Evolutionary conservation across 2,329 filamentous ascomycete genomes (phyloP).

Genomic region (Calonectria ilicicola): DNA sequence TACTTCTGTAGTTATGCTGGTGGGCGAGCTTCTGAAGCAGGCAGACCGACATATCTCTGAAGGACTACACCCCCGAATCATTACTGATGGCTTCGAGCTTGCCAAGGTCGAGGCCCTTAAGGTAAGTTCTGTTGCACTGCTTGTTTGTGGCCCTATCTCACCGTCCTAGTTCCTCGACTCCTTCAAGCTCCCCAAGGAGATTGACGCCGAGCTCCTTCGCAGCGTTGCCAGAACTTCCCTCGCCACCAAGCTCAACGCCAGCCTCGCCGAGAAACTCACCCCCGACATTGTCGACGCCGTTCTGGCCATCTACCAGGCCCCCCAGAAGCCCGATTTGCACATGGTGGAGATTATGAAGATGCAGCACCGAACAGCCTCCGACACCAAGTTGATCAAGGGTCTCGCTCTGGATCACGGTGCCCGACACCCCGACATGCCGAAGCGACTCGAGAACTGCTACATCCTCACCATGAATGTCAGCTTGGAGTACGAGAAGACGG

Average conservation of each 20-base stretch:
- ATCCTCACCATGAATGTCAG: constrained; percentile 97
- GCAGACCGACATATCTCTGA: constrained; percentile 96
- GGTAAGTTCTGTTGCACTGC: constrained; percentile 56
- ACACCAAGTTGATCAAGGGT: constrained; percentile 95
- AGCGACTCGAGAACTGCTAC: constrained; percentile 93
- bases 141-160: constrained; percentile 8
- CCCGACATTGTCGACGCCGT: constrained; percentile 97
- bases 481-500: constrained; percentile 98
- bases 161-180: constrained; percentile 82
- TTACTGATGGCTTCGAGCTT: constrained; percentile 97
- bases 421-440: constrained; percentile 98
- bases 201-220: constrained; percentile 93
- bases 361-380: constrained; percentile 96
- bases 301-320: constrained; percentile 89
- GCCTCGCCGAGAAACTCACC: constrained; percentile 89
- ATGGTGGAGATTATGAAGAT: constrained; percentile 99
- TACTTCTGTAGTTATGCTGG: constrained; percentile 93
- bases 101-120: constrained; percentile 94
- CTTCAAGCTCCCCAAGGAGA: constrained; percentile 90
- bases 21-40: constrained; percentile 97
- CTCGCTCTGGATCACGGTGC: constrained; percentile 95
- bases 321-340: constrained; percentile 94
- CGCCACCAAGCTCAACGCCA: constrained; percentile 92
- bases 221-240: constrained; percentile 95
- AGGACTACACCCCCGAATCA: constrained; percentile 95